Evolutionary conservation across 1,284 basidiomycete species (phyloP).

Genomic region (Omphalotus olearius): DNA sequence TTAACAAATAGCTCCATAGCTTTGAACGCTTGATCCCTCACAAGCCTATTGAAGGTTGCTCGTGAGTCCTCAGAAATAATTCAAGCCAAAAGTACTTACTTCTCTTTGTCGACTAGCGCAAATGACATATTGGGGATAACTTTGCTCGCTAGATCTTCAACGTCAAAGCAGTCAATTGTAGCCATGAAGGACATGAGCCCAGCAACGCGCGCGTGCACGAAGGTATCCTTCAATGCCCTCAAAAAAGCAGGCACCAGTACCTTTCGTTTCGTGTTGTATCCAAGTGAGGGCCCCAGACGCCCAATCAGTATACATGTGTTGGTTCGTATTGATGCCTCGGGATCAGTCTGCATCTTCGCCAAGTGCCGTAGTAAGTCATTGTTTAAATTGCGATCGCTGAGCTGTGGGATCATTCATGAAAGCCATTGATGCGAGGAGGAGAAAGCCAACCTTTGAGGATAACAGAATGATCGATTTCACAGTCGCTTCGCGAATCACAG

Average conservation of each 20-base stretch:
- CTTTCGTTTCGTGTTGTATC: slow-evolving; percentile 88
- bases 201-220: slow-evolving; percentile 91
- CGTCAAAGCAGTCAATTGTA: slow-evolving; percentile 86
- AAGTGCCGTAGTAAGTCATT: slow-evolving; percentile 93
- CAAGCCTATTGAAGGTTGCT: slow-evolving; percentile 47
- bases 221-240: slow-evolving; percentile 86
- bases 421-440: background rate
- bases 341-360: slow-evolving; percentile 90
- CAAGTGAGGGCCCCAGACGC: slow-evolving; percentile 81
- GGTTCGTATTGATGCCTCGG: slow-evolving; percentile 92
- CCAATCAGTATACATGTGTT: slow-evolving; percentile 98
- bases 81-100: slow-evolving; percentile 42
- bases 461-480: slow-evolving; percentile 85
- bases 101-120: slow-evolving; percentile 85
- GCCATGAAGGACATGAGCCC: slow-evolving; percentile 97
- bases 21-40: slow-evolving; percentile 93
- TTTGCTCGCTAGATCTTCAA: slow-evolving; percentile 84
- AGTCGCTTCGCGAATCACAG: slow-evolving; percentile 92
- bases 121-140: slow-evolving; percentile 85
- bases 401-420: slow-evolving; percentile 36
- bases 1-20: slow-evolving; percentile 84
- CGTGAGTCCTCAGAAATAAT: background rate
- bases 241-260: slow-evolving; percentile 95
- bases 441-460: slow-evolving; percentile 66
- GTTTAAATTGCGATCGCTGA: slow-evolving; percentile 91